Base-by-base conservation (phyloP, 2,329 filamentous ascomycete species). In the Neocatenulostroma microsporum region DNA sequence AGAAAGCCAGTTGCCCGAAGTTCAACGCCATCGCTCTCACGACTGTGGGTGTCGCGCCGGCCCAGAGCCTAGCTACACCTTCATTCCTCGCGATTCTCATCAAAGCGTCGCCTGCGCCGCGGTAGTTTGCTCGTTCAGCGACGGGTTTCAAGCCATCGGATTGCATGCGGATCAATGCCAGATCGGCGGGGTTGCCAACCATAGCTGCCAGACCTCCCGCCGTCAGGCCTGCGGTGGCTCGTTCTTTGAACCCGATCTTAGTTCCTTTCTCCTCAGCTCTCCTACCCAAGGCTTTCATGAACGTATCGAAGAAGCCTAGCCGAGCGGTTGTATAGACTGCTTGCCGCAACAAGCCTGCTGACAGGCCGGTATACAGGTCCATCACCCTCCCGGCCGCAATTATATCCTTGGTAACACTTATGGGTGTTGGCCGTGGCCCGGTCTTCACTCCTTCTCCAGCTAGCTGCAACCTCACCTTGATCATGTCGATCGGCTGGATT, bases 161-260 rank as follows among this genome's bases (percentile, higher is more conserved):
- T 64, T 98, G 91, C 91, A 98, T 98, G 42, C 91, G 84, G 56
- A 98, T 94, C 35, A 98, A 77, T 0, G 91, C 86, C 38, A 98
- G 72, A 64, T 98, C 91, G 11, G 91, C 91, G 2, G 91, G 91
- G 62, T 98, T 98, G 30, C 91, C 89, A 34, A 96, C 73, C 74
- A 96, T 85, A 46, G 91, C 91, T 2, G 91, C 91, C 21, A 98
- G 66, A 47, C 87, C 91, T 53, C 91, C 91, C 0, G 91, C 91
- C 0, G 79, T 63, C 11, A 96, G 73, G 42, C 91, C 89, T 5
- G 91, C 89, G 1, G 72, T 78, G 5, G 89, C 89, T 39, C 91
- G 81, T 66, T 98, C 91, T 20, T 69, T 67, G 64, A 98, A 98
- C 23, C 85, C 86, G 38, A 96, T 70, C 21, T 73, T 69, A 15